Base-by-base conservation (phyloP, 2,329 filamentous ascomycete genomes). In the Epichloe brachyelytri region DNA sequence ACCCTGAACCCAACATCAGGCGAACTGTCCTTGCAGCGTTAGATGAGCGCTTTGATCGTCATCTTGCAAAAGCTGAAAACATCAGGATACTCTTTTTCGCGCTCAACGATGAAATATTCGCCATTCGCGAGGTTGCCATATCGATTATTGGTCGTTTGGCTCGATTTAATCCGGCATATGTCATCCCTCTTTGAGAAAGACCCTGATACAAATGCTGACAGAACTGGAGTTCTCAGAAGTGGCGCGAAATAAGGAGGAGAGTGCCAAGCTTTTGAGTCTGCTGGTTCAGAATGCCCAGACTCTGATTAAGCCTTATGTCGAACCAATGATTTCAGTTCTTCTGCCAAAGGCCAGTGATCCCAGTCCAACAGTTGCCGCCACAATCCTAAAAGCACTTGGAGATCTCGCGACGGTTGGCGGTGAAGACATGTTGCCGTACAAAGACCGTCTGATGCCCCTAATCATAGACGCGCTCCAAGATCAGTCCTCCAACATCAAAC, bases 211-310 rank as follows among this genome's bases (percentile, higher is more conserved):
- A 67, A 83, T 98, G 66, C 77, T 98, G 54, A 98, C 93, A 0
- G 91, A 96, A 61, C 84, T 98, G 20, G 90, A 95, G 60, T 97
- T 96, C 61, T 94, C 93, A 6, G 95, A 95, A 64, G 93, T 91
- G 48, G 79, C 91, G 7, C 82, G 88, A 45, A 95, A 91, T 68
- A 97, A 97, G 67, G 91, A 97, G 68, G 93, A 98, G 66, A 96
- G 90, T 60, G 90, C 93, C 10, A 90, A 89, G 63, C 74, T 98
- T 3, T 84, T 98, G 55, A 95, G 90, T 59, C 79, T 97, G 51
- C 80, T 98, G 39, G 91, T 97, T 7, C 85, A 89, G 56, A 94
- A 96, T 62, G 91, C 93, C 0, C 91, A 94, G 54, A 85, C 85
- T 50, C 77, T 98, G 12, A 95, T 98, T 64, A 91, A 91, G 65